Evolutionary conservation across 495 filamentous ascomycete genomes (phyloP), one percentile per base, ranked within the genome.

Genomic region (Talaromyces thailandensis): DNA sequence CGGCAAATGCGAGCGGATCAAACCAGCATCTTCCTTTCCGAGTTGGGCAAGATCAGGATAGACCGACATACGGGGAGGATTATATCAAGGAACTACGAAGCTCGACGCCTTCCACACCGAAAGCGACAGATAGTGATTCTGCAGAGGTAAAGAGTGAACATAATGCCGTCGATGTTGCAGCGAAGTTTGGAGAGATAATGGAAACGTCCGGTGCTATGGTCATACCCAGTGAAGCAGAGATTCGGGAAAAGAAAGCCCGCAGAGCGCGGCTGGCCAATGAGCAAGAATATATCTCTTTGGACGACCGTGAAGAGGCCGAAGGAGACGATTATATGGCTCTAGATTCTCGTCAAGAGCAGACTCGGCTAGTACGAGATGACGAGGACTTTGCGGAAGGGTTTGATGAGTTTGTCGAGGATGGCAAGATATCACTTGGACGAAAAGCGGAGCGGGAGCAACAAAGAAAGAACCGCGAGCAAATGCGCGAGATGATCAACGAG

Each of bases 381-480:
- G 94, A 98, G 69, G 91, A 96, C 69, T 84, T 97, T n/a, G 88
- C 86, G 31, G 94, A 98, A 75, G 92, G 92, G 3, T 96, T 96
- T 70, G 93, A 96, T 59, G 91, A 96, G 62, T 96, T 89, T 65
- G 88, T 93, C 16, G 88, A 92, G 21, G 93, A 96, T 69, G 92
- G 88, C 16, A 82, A 82, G 29, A 84, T 96, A 11, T 81, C 90
- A 2, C 81, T 98, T 0, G 90, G 92, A 45, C 84, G 81, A 66
- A 88, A 88, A 63, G 91, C 92, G 4, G 90, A 95, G 74, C 81
- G 84, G n/a, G 90, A 89, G 60, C 85, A 89, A 23, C 80, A 82
- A 28, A 79, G 77, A 32, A 82, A 81, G 29, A 83, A 90, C 6
- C 82, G 89, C 29, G 82, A 85, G 57, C 84, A 89, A 51, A 97